These are phyloP conservation scores for Arthrobotrys pseudoclavata DNA, from an alignment of 2,329 filamentous ascomycete genomes.

Conservation along the genomic window DNA sequence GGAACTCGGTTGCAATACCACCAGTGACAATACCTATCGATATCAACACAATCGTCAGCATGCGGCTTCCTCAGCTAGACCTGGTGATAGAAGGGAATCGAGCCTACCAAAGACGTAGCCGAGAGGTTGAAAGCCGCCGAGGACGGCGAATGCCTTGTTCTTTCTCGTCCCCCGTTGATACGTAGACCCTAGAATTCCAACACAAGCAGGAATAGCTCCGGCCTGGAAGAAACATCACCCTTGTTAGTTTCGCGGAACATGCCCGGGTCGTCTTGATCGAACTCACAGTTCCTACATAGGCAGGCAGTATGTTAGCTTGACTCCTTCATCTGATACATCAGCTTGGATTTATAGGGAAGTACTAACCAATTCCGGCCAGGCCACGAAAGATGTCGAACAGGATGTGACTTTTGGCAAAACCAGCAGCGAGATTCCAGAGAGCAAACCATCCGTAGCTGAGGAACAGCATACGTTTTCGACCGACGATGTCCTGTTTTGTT, in stretches of 20 bases:
- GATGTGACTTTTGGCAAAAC: slow-evolving; percentile 68
- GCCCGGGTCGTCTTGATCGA: background rate
- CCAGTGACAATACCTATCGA: slow-evolving; percentile 46
- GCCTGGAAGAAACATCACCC: slow-evolving; percentile 30
- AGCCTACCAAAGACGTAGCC: slow-evolving; percentile 52
- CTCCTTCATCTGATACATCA: background rate
- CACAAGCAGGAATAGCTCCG: slow-evolving; percentile 52
- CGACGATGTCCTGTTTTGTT: slow-evolving; percentile 63
- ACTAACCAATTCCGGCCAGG: slow-evolving; percentile 69
- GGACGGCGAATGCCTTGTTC: slow-evolving; percentile 57
- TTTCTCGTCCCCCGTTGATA: slow-evolving; percentile 54
- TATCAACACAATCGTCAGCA: background rate
- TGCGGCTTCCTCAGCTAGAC: background rate
- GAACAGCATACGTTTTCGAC: slow-evolving; percentile 72
- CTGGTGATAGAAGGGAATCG: background rate
- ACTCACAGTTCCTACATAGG: slow-evolving; percentile 13
- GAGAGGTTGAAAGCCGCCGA: slow-evolving; percentile 56
- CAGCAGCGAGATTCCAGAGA: slow-evolving; percentile 70
- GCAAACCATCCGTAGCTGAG: slow-evolving; percentile 72
- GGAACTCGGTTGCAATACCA: slow-evolving; percentile 50
- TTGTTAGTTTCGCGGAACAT: slow-evolving; percentile 22
- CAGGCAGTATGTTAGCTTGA: slow-evolving; percentile 9
- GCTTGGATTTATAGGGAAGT: background rate
- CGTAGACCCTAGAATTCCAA: slow-evolving; percentile 53
- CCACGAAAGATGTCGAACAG: slow-evolving; percentile 68